Conservation (phyloP, 1,284 basidiomycete species). For the Peniophora sp. region DNA sequence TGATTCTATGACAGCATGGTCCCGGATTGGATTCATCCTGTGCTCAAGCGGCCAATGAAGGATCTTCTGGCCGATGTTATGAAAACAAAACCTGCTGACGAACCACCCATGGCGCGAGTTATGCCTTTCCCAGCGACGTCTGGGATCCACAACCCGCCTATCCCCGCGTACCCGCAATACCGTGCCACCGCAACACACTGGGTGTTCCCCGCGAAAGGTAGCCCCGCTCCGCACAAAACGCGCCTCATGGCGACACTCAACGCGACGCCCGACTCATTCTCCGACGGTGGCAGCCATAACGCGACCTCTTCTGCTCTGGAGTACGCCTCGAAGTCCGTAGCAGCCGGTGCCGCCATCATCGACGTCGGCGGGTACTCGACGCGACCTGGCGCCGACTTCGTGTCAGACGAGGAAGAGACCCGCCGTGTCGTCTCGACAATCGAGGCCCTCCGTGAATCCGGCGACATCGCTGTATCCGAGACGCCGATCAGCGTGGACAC, state of each 20-base stretch:
- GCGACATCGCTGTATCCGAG: constrained; percentile 13
- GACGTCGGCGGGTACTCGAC: constrained; percentile 96
- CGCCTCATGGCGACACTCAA: constrained; percentile 94
- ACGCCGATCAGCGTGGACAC: constrained; percentile 85
- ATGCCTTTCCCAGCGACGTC: constrained; percentile 45
- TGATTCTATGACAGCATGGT: constrained; percentile 46
- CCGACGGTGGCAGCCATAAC: constrained; percentile 71
- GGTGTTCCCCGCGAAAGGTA: constrained; percentile 36
- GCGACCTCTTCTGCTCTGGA: constrained; percentile 38
- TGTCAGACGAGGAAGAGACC: constrained; percentile 71
- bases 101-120: constrained; percentile 54
- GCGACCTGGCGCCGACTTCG: constrained; percentile 67
- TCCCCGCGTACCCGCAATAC: constrained; percentile 15
- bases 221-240: constrained; percentile 35
- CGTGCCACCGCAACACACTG: constrained; percentile 48
- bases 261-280: constrained; percentile 95
- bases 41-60: constrained; percentile 36
- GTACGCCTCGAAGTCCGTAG: constrained; percentile 40
- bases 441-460: constrained; percentile 27
- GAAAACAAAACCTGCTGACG: constrained; percentile 18
- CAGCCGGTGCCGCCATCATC: constrained; percentile 67
- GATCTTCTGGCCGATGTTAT: constrained; percentile 36
- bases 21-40: constrained; percentile 61
- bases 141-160: constrained; percentile 26
- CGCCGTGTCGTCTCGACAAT: constrained; percentile 71